Evolutionary conservation across 1,284 basidiomycete genomes (phyloP), one percentile per base, ranked within the genome.

Genomic region (Ganoderma resinaceum): DNA sequence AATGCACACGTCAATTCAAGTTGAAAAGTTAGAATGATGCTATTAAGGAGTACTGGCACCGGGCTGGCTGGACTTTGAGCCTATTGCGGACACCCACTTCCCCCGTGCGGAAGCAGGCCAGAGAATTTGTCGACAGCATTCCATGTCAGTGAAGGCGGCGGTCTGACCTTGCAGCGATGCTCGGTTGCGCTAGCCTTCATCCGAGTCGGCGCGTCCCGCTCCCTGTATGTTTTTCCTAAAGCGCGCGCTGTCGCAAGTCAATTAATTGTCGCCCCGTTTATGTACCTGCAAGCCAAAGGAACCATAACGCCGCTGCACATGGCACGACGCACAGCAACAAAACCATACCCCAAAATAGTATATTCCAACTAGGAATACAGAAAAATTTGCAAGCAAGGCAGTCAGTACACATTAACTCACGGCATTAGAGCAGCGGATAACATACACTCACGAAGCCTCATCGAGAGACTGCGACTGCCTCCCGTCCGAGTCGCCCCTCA

Each of bases 371-470:
- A 12, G 29, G 9, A 33, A 2, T 0, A 20, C 16, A 16, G 7
- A 33, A 31, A 33, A 5, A 14, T 7, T 52, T 1, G 9, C 14
- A 14, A 3, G 29, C 29, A 18, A 18, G 26, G 31, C 5, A 9
- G 52, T 53, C 52, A 53, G 23, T 26, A 31, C 26, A 1, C 52
- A 53, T 55, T 33, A 29, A 18, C 20, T 33, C 52, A 33, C 52
- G 33, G 14, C n/a, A 12, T 23, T 8, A 14, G 29, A 55, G 14
- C 8, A 7, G 16, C 29, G 3, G 4, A 31, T 20, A 37, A 58
- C 20, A 58, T 37, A 33, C 55, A 58, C 55, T 58, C 33, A 58
- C 55, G 55, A 58, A 37, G 33, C 55, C 33, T 35, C 55, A 12
- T 37, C 37, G 20, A 58, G 16, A 31, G 52, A 29, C 52, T 55